Percentiles rank a stretch among this genome's conserved stretches.
Evolutionary conservation across 2,329 filamentous ascomycete species (phyloP).

Genomic region (Ilyonectria robusta): DNA sequence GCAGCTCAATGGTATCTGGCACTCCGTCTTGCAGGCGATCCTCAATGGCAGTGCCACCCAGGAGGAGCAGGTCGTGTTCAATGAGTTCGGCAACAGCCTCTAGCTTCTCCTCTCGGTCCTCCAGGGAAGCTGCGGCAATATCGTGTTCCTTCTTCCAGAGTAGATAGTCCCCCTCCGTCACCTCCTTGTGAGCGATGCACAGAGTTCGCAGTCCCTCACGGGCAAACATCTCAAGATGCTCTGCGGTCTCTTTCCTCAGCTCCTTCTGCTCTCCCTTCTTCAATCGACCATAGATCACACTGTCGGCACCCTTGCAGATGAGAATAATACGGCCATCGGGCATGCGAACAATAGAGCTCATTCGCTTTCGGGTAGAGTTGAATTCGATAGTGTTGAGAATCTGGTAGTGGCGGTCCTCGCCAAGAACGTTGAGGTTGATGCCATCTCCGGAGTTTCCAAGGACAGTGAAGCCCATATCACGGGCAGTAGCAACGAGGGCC

Average conservation of each 20-base stretch:
- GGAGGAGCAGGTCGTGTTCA: conserved; percentile 87
- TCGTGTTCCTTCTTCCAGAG: conserved; percentile 91
- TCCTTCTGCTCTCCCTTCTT: conserved; percentile 88
- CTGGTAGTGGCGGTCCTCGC: conserved; percentile 86
- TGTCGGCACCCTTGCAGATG: conserved; percentile 98
- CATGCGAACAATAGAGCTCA: conserved; percentile 98
- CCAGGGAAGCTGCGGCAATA: conserved; percentile 84
- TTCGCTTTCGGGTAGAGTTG: conserved; percentile 95
- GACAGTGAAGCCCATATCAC: conserved; percentile 95
- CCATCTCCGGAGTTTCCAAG: conserved; percentile 85
- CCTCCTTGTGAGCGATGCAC: conserved; percentile 88
- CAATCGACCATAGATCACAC: conserved; percentile 94
- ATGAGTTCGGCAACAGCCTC: conserved; percentile 92
- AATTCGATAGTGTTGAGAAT: conserved; percentile 97
- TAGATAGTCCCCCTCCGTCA: conserved; percentile 87
- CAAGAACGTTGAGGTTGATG: conserved; percentile 88
- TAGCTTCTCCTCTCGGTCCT: conserved; percentile 91
- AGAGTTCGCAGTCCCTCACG: conserved; percentile 94
- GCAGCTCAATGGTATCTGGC: conserved; percentile 91
- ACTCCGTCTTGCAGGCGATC: conserved; percentile 97
- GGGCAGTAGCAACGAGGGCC: conserved; percentile 91
- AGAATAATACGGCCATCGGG: conserved; percentile 90
- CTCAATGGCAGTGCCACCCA: conserved; percentile 97
- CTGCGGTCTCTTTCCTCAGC: conserved; percentile 85
- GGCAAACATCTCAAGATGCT: conserved; percentile 97